Evolutionary conservation across 1,139 yeast species (phyloP).

Genomic region (Sugiyamaella novakii): DNA sequence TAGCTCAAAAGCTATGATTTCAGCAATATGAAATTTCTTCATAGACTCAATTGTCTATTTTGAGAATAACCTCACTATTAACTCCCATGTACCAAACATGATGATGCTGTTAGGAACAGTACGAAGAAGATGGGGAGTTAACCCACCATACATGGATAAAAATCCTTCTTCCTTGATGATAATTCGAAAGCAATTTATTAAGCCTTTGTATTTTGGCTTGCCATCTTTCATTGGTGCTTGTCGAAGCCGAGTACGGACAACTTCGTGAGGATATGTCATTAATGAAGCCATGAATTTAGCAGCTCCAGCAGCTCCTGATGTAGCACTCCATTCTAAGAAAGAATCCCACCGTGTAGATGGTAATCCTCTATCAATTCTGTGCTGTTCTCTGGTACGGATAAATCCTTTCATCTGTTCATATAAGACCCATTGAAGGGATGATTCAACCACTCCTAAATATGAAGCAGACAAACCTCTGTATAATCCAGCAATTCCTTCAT

Average conservation of each 20-base stretch:
- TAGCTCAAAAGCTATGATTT: not conserved
- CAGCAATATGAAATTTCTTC: not conserved
- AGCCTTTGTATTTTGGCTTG: constrained; percentile 82
- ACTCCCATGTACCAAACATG: constrained; percentile 99
- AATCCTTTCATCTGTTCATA: constrained; percentile 90
- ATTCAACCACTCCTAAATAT: constrained; percentile 89
- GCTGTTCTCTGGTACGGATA: constrained; percentile 58
- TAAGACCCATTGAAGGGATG: constrained; percentile 93
- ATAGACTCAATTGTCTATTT: constrained; percentile 1
- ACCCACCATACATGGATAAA: constrained; percentile 92
- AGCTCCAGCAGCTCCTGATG: constrained; percentile 97
- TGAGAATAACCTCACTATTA: constrained; percentile 64
- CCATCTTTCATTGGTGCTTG: constrained; percentile 90
- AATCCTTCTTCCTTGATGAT: constrained; percentile 90
- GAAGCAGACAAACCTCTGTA: constrained; percentile 93
- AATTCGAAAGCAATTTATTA: constrained; percentile 80
- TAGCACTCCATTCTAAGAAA: constrained; percentile 86
- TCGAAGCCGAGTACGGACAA: constrained; percentile 90
- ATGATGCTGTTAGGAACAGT: constrained; percentile 98
- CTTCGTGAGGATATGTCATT: constrained; percentile 96
- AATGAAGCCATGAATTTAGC: constrained; percentile 93
- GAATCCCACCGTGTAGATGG: constrained; percentile 58
- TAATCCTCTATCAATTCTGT: constrained; percentile 45
- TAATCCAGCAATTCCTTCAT: constrained; percentile 79
- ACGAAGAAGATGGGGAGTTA: constrained; percentile 93